A percentile compares a stretch with the other conserved stretches of the same genome.
Conservation (phyloP, 495 filamentous ascomycete genomes). For the Tuber borchii region DNA sequence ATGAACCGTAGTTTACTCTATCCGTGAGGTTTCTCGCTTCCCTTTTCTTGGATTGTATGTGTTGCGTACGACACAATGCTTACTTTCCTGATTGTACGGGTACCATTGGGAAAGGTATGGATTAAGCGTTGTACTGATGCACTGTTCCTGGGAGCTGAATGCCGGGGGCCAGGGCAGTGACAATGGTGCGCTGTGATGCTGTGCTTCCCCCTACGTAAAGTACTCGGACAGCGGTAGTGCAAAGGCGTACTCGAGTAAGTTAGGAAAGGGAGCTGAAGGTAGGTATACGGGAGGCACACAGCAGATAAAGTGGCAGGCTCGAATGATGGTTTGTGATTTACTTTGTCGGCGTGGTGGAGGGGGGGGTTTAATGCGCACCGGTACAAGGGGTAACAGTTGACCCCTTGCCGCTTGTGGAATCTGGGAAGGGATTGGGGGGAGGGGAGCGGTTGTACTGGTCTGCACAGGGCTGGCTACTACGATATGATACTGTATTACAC, state of each 20-base stretch:
- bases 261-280: background rate
- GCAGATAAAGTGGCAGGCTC: background rate
- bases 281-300: background rate
- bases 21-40: too few relatives aligned
- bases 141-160: too few relatives aligned
- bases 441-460: background rate
- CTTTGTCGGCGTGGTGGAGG: background rate
- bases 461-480: background rate
- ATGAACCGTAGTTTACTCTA: too few relatives aligned
- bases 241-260: background rate
- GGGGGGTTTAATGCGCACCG: background rate
- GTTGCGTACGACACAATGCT: background rate
- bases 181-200: background rate
- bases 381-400: background rate
- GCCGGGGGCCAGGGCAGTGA: too few relatives aligned
- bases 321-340: background rate
- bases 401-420: background rate
- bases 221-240: too few relatives aligned
- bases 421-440: background rate
- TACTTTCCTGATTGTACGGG: too few relatives aligned
- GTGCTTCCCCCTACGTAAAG: background rate
- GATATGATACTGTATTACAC: background rate
- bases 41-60: too few relatives aligned
- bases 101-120: too few relatives aligned
- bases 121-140: too few relatives aligned